Conservation (phyloP, 2,329 filamentous ascomycete species). For the Metarhizium brunneum region DNA sequence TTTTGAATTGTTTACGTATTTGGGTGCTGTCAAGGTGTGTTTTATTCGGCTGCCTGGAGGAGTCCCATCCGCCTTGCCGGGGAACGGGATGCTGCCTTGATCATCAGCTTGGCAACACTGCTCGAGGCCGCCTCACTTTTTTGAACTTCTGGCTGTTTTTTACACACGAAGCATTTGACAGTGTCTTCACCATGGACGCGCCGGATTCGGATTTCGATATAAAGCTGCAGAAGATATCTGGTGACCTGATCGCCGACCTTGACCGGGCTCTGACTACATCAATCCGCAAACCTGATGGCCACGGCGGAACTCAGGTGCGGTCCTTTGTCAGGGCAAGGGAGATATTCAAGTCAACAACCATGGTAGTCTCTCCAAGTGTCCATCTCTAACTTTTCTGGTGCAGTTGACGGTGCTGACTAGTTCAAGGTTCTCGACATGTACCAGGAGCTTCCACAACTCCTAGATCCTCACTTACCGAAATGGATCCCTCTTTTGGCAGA, state of each 20-base stretch:
- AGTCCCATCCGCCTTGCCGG: neutral
- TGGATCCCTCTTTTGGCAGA: conserved; percentile 68
- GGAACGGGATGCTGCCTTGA: too few species aligned
- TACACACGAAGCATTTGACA: neutral
- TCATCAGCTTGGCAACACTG: neutral
- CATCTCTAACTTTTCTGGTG: conserved; percentile 3
- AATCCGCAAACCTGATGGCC: conserved; percentile 40
- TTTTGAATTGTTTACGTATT: too few species aligned
- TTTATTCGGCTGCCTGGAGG: too few species aligned
- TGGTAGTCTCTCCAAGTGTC: conserved; percentile 24
- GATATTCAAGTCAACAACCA: conserved; percentile 35
- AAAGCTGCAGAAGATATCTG: conserved; percentile 51
- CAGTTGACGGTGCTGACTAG: conserved; percentile 12
- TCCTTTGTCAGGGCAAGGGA: conserved; percentile 41
- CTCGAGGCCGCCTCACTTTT: neutral
- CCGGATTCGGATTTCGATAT: conserved; percentile 51
- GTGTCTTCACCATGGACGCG: conserved; percentile 43
- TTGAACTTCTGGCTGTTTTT: neutral
- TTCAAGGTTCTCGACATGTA: conserved; percentile 66
- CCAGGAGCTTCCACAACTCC: conserved; percentile 87
- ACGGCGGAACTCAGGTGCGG: conserved; percentile 32
- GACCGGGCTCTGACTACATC: conserved; percentile 42
- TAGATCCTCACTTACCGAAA: conserved; percentile 72
- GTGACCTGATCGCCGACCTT: conserved; percentile 50
- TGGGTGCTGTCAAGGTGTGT: too few species aligned